Evolutionary conservation across 495 filamentous ascomycete species (phyloP), one percentile per base, ranked within the genome.

Genomic region (Podospora didyma): DNA sequence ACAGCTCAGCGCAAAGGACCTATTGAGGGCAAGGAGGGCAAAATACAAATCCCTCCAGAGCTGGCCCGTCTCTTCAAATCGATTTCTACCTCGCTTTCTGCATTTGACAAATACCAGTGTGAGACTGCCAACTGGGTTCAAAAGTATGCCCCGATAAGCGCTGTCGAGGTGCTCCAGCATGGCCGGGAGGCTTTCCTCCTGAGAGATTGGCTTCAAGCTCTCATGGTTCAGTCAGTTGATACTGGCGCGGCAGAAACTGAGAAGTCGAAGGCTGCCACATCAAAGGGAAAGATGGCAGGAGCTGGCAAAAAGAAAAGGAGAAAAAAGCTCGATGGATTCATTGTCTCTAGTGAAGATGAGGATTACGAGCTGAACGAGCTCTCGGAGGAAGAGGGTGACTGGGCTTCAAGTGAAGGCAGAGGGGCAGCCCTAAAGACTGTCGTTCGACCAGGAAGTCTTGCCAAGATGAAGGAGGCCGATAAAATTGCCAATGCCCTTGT

Each of bases 311-410:
- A 89, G 62, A 85, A 83, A 59, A 82, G 84, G 56, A 87, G 86
- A 60, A 87, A 86, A 61, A 74, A 89, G 49, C 72, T 96, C 6
- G 88, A 95, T 59, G 90, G 82, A 0, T 99, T 99, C 63, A 76
- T 99, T 34, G 79, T 97, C 9, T 87, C 84, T 10, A 92, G 87
- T 64, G 92, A 89, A 37, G 92, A 94, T 22, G 92, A 96, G 61
- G 78, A 74, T 11, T 79, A 84, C 51, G 87, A 89, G 55, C 82
- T 96, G 78, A 82, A 85, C 41, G 87, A 90, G 58, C 60, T 94
- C 44, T 79, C 81, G 2, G 89, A 89, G 23, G 74, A 75, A 6
- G 88, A 90, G 45, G 78, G 76, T 22, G 78, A 85, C 58, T 79
- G 79, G 66, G 54, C 66, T n/a, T 58, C 68, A 54, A 62, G 59